Base-by-base conservation (phyloP, 345 rosid species). In the Gossypium herbaceum region DNA sequence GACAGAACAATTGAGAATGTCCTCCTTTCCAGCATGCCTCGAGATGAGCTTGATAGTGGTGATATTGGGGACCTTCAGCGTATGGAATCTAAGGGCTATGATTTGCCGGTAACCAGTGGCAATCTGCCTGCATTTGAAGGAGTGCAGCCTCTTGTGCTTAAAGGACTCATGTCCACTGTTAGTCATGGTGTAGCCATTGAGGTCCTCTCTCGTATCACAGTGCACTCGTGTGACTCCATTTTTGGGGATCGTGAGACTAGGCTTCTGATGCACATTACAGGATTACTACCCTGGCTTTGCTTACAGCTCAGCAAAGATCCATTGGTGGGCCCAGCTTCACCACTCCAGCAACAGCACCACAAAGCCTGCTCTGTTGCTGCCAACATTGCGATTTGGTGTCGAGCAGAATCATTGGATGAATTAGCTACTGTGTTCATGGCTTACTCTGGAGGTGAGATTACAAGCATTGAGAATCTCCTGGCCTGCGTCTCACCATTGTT, bases 251-350 rank as follows among this genome's bases (percentile, higher is more conserved):
- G 80, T 12, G 99, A 95, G 84, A 93, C 99, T 9, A 90, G 99
- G 78, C 97, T 95, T 75, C 88, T 95, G 22, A 93, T 95, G 99
- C 99, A 95, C 84, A 88, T 95, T 79, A 88, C 94, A 58, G 98
- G 99, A 68, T 84, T 93, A 68, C 98, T 95, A 73, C 99, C 98
- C 4, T 95, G 99, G 99, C 98, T 95, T 77, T 95, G 99, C 87
- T 83, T 95, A 82, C 99, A 93, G 83, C 93, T 95, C 45, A 76
- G 88, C 78, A 84, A 84, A 80, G 99, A 91, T 81, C 85, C 83
- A 41, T 79, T 83, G 17, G 73, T 80, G 25, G 91, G 85, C 71
- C 89, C 91, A 41, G 73, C 91, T 72, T 89, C 91, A 39, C 96
- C 98, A 4, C 89, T 88, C 78, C 97, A 90, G 50, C 94, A 91